Base-by-base conservation (phyloP, 495 filamentous ascomycete genomes). In the Aspergillus nanangensis region DNA sequence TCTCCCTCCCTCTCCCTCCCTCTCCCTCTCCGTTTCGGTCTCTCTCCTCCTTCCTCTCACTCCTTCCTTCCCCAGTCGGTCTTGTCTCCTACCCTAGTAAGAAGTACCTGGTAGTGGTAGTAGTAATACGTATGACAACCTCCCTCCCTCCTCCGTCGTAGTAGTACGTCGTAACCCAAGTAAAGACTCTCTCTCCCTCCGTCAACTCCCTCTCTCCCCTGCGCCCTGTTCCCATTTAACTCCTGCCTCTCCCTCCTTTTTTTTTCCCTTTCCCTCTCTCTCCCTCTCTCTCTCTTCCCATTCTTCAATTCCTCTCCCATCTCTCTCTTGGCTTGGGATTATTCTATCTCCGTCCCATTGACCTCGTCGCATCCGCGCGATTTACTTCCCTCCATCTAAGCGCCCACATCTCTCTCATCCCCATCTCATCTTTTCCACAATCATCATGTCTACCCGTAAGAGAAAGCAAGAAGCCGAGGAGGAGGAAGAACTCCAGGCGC, bases 401-500 rank as follows among this genome's bases (percentile, higher is more conserved):
- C 27, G 32, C 19, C 35, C 34, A 24, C 23, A 39, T 17, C 23
- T 24, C 14, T 45, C 23, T 44, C 4, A 21, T 13, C 15, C 20
- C 20, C 18, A 38, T 17, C 18, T 41, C 8, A 33, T 44, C n/a
- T 22, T 22, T 11, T 19, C 27, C 14, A 15, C 14, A 46, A 32
- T n/a, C 41, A 63, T 45, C 17, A 81, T 82, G 78, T 75, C 78
- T 11, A 81, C 80, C 55, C 76, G 80, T 61, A 83, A 83, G 74
- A 76, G 80, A 73, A 81, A 81, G 76, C 75, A 80, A 50, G 80
- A 82, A 15, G 63, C 69, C 43, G 76, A 78, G 53, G 76, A 80
- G 57, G 75, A 77, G 51, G 72, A 74, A 48, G 74, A 83, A 62
- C 72, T 83, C 41, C 70, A 76, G 49, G 75, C 78, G 18, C 76